Evolutionary conservation across 2,329 filamentous ascomycete species (phyloP).

Genomic region (Colletotrichum endophyticum): DNA sequence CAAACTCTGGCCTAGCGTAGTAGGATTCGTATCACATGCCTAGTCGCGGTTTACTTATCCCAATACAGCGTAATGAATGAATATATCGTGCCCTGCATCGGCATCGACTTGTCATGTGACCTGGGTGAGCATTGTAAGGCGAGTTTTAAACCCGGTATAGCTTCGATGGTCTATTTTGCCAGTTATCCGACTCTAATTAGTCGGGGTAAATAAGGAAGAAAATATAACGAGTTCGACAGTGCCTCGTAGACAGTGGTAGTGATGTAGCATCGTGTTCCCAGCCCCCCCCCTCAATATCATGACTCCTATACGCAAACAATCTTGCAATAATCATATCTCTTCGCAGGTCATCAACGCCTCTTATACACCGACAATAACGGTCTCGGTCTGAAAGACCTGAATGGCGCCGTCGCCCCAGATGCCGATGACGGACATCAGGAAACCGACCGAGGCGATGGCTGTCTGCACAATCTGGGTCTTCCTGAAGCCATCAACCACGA

Average conservation of each 20-base stretch:
- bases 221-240: conserved; percentile 17
- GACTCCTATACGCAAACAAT: conserved; percentile 4
- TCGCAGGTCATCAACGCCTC: background rate
- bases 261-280: conserved; percentile 1
- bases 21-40: background rate
- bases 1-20: background rate
- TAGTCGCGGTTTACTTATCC: background rate
- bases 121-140: background rate
- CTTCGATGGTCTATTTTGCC: conserved; percentile 13
- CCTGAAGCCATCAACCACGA: conserved; percentile 59
- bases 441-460: conserved; percentile 58
- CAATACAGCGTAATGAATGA: background rate
- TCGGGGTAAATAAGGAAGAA: background rate
- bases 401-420: conserved; percentile 68
- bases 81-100: background rate
- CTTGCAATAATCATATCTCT: background rate
- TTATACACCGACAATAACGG: conserved; percentile 20
- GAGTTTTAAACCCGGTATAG: background rate
- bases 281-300: conserved; percentile 6
- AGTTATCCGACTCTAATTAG: background rate
- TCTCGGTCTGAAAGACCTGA: conserved; percentile 23
- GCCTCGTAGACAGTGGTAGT: background rate
- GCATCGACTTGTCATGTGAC: background rate
- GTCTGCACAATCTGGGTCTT: conserved; percentile 60
- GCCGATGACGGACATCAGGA: conserved; percentile 66